Evolutionary conservation across 2,329 filamentous ascomycete genomes (phyloP).

Genomic region (Teratosphaeria epicoccoides): DNA sequence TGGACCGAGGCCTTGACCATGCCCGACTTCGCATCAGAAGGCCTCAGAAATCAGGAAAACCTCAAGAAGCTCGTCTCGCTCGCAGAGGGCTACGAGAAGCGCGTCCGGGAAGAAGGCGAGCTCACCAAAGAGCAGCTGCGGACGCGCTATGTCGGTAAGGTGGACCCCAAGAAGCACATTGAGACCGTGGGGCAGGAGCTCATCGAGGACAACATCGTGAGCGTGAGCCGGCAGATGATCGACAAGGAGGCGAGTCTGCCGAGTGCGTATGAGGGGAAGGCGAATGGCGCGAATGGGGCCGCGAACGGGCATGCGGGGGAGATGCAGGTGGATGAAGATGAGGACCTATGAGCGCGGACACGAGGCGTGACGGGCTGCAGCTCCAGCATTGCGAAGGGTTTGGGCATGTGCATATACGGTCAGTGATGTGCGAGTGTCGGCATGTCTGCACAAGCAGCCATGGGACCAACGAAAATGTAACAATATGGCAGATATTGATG

Average conservation of each 20-base stretch:
- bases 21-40: constrained; percentile 86
- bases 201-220: constrained; percentile 98
- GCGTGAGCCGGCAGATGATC: constrained; percentile 97
- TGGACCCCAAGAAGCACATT: constrained; percentile 98
- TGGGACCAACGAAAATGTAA: too few species aligned
- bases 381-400: too few species aligned
- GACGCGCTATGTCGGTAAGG: constrained; percentile 96
- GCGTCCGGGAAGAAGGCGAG: constrained; percentile 97
- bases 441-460: too few species aligned
- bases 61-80: constrained; percentile 79
- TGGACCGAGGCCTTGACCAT: constrained; percentile 98
- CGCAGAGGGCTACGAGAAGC: constrained; percentile 94
- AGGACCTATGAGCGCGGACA: background rate
- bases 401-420: too few species aligned
- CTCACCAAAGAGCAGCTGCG: constrained; percentile 94
- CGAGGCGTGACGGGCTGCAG: background rate
- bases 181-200: constrained; percentile 92
- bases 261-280: background rate
- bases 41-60: constrained; percentile 72
- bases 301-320: background rate
- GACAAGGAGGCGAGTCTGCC: constrained; percentile 72
- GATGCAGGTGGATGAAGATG: background rate
- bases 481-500: too few species aligned
- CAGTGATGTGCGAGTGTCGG: too few species aligned
- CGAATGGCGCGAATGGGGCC: background rate